phyloP scores from a whole-genome alignment of 2,329 filamentous ascomycete species.

The Xylaria sp. region DNA sequence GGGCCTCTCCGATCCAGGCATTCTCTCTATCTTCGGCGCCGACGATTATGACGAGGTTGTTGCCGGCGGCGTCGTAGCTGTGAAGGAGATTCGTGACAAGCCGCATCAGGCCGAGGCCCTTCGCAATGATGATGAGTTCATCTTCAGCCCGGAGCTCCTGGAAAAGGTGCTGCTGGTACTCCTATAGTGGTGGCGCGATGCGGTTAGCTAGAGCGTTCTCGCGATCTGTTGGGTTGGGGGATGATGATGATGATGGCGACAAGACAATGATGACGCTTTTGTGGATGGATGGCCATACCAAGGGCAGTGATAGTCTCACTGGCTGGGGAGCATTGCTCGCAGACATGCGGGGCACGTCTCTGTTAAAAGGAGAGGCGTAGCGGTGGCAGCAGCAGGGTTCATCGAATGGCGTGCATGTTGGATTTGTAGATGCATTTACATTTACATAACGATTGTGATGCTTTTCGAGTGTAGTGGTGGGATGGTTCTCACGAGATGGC shows the following conservation, averaged over 20 bases:
- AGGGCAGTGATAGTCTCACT: conserved; percentile 83
- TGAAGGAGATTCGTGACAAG: conserved; percentile 96
- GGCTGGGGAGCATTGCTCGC: conserved; percentile 68
- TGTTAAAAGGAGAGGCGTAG: conserved; percentile 36
- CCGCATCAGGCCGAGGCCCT: conserved; percentile 89
- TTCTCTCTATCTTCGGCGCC: conserved; percentile 94
- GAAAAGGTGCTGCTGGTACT: conserved; percentile 97
- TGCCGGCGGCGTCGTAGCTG: conserved; percentile 94
- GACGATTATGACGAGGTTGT: conserved; percentile 89
- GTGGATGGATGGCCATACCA: conserved; percentile 59
- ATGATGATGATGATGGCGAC: not conserved
- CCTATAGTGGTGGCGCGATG: conserved; percentile 54
- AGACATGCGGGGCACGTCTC: conserved; percentile 60
- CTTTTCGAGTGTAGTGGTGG: not conserved
- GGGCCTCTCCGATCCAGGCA: conserved; percentile 93
- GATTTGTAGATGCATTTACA: conserved; percentile 7
- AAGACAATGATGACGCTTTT: not conserved
- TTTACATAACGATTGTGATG: too few relatives aligned
- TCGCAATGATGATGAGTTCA: conserved; percentile 91
- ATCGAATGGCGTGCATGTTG: conserved; percentile 45
- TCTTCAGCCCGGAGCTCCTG: conserved; percentile 89
- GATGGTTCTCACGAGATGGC: not conserved
- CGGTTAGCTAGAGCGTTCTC: conserved; percentile 8
- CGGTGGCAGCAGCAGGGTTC: conserved; percentile 16
- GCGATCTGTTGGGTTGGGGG: not conserved